Evolutionary conservation across 257 asterid genomes (phyloP), one percentile per base, ranked within the genome.

Genomic region (Solanum megistacrolobum): DNA sequence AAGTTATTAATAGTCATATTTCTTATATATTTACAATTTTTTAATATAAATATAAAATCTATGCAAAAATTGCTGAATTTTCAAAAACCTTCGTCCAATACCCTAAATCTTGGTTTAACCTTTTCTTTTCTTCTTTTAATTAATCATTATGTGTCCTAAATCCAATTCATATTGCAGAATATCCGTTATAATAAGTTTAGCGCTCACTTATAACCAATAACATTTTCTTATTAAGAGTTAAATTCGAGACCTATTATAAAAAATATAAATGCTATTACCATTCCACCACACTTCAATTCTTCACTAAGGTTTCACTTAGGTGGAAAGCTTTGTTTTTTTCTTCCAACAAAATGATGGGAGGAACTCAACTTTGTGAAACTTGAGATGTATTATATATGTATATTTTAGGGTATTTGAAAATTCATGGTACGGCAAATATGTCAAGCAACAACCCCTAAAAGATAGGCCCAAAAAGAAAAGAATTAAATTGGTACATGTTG

Each of bases 321-420:
- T 89, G 91, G 93, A 89, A 89, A 88, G 89, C 88, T 88, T 25
- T 48, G 87, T 87, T 55, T 83, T 91, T 88, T 88, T 84, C 88
- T 78, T 86, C 88, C 55, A 88, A 88, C 89, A 36, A 87, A 90
- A 92, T 94, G 87, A 94, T 94, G 93, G 91, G 94, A 91, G 41
- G 81, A 92, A 83, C 88, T 88, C 92, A 90, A 74, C 89, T 92
- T 91, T 31, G 86, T 66, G 84, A 90, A 91, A 90, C 90, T 79
- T 92, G 25, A 55, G 20, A 55, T 55, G 66, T 55, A 55, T n/a
- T 48, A 20, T 65, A 21, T 65, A 65, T 5, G 4, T 71, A 72
- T 72, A 83, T 75, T 78, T 69, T 29, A 84, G 86, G 89, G 88
- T 43, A 88, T 46, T 27, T 48, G 35, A 79, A 73, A 83, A 84